phyloP scores from a whole-genome alignment of 2,329 filamentous ascomycete species.

The Beauveria sp. region DNA sequence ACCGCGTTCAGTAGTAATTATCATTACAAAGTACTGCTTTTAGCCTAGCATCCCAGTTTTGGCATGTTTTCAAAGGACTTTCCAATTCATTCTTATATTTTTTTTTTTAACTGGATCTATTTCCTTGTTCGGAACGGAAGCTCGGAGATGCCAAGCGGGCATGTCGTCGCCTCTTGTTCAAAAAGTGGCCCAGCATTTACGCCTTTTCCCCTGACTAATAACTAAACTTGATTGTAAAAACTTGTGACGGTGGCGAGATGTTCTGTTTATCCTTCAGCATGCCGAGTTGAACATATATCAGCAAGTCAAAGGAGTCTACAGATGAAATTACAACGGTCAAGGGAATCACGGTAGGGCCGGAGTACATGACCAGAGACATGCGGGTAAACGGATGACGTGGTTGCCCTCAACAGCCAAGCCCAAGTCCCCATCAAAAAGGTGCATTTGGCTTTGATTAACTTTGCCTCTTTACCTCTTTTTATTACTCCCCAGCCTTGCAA shows the following conservation, averaged over 20 bases:
- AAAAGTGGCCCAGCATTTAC: background rate
- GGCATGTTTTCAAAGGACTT: background rate
- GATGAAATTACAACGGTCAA: too few species aligned
- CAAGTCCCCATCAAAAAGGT: conserved; percentile 2
- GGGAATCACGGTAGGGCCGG: too few species aligned
- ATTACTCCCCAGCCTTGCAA: background rate
- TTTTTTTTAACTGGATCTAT: background rate
- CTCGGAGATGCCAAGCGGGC: background rate
- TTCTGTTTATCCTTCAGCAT: background rate
- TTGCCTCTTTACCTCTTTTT: background rate
- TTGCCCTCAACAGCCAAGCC: background rate
- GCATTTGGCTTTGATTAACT: background rate
- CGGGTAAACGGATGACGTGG: background rate
- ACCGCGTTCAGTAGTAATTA: too few species aligned
- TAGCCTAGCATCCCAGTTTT: too few species aligned
- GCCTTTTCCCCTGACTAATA: background rate
- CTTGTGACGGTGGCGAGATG: background rate
- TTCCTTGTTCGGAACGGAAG: conserved; percentile 7
- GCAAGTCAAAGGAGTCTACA: too few species aligned
- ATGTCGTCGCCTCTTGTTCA: background rate
- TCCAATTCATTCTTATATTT: background rate
- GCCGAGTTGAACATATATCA: too few species aligned
- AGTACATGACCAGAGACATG: background rate
- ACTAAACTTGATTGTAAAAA: background rate
- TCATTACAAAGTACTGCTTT: background rate